Evolutionary conservation across 495 filamentous ascomycete genomes (phyloP), one percentile per base, ranked within the genome.

Genomic region (Umbilicaria muhlenbergii): DNA sequence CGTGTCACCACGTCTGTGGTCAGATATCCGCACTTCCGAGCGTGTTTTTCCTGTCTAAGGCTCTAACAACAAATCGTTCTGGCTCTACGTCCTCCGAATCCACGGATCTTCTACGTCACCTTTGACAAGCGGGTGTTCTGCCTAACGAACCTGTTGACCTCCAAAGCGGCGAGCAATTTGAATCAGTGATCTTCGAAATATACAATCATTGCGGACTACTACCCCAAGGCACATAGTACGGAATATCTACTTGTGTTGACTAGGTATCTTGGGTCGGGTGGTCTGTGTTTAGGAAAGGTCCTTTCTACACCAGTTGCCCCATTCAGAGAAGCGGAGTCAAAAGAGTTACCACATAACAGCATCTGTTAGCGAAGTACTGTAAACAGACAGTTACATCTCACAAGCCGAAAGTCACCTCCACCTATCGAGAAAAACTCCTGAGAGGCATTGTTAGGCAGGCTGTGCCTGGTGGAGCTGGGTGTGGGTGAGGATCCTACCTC

Each of bases 401-500:
- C 36, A 17, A 35, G 17, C 2, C 19, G 12, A 3, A 19, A 34
- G 36, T 48, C 17, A 18, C 34, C 34, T 39, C 34, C 24, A n/a
- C n/a, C 17, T 19, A 31, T 13, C 35, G n/a, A 10, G 18, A 35
- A 1, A 10, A 15, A n/a, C 14, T 21, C 18, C 42, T 33, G 11
- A 34, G 31, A 17, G 3, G 34, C 15, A 28, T 21, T 32, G 17
- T 34, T 11, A 16, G 46, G 46, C 40, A 43, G 46, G 46, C 39
- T n/a, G 41, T 28, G 17, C 40, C 41, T 24, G 46, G 46, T 43
- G 46, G 46, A 34, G 46, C 38, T 43, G 36, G 46, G 46, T 43
- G 46, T 38, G 46, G 46, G 46, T 32, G 46, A 41, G 19, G 46
- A 41, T 34, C 34, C n/a, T 38, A 34, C 40, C 35, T 33, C 46